Evolutionary conservation across 2,329 filamentous ascomycete genomes (phyloP), one percentile per base, ranked within the genome.

Genomic region (Pseudogymnoascus sp.): DNA sequence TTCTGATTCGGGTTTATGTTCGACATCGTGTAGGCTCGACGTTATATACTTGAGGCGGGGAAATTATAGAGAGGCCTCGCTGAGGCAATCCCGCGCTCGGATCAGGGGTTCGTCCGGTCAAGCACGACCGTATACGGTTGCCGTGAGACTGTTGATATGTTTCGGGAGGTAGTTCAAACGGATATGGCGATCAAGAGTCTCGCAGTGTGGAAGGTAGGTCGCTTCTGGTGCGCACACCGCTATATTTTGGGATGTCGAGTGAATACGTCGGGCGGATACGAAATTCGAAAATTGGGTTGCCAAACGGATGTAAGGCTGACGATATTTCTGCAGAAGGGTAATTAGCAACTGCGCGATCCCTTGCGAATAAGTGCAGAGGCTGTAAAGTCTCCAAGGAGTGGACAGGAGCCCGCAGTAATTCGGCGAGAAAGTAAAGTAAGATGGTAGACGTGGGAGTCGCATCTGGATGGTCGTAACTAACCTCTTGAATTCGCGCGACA

Each of bases 101-200:
- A 67, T 70, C 69, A 72, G 59, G 67, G 59, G 69, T 71, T 70
- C 69, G 65, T 68, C 66, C 62, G 35, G 57, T 58, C 37, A 30
- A 38, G 57, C 57, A 38, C 22, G 20, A 16, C 33, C 28, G 36
- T 57, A 30, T 14, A 22, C 9, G 14, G 36, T 54, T 41, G 36
- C 36, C 58, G 58, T 25, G 30, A 58, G 33, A 41, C 20, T 58
- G 28, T 41, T 20, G 37, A 58, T 37, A 25, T 58, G 33, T 41
- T 41, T 58, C 37, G 37, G 35, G 12, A 58, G n/a, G 37, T 8
- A 25, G 47, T 54, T 54, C 47, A 35, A 54, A 33, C 28, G 18
- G 43, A 35, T 54, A 33, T 54, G 47, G 47, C 16, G n/a, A 54
- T 20, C 28, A 54, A 33, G 28, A 28, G 47, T 54, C 16, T 54